phyloP scores from a whole-genome alignment of 2,329 filamentous ascomycete species.

The Colletotrichum chlorophyti region DNA sequence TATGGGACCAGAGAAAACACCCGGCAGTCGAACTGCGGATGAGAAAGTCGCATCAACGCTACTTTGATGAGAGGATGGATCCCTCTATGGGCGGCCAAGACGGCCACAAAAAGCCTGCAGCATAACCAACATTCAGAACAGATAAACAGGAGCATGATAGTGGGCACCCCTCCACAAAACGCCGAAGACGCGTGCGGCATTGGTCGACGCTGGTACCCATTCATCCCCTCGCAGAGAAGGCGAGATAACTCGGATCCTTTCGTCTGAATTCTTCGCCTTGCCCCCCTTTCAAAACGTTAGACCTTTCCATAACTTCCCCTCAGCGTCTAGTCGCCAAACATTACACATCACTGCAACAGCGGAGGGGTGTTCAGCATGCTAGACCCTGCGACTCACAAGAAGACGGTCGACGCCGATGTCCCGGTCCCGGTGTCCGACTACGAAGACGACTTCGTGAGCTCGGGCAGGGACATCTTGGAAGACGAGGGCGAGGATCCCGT shows the following conservation, averaged over 20 bases:
- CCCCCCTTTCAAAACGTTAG: not conserved
- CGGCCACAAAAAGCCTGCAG: not conserved
- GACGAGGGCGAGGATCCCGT: slow-evolving; percentile 66
- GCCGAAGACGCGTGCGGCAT: not conserved
- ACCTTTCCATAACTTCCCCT: not conserved
- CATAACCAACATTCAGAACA: slow-evolving; percentile 7
- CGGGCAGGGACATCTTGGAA: slow-evolving; percentile 58
- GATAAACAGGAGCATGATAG: not conserved
- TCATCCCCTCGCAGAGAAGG: not conserved
- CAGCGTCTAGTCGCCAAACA: not conserved
- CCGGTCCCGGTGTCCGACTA: slow-evolving; percentile 1
- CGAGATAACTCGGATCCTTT: not conserved
- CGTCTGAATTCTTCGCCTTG: not conserved
- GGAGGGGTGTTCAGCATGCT: not conserved
- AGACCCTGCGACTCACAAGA: slow-evolving; percentile 12
- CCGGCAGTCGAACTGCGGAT: too few species aligned
- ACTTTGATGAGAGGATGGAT: too few species aligned
- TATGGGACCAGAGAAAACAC: too few species aligned
- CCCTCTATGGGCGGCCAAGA: too few species aligned
- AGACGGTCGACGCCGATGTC: slow-evolving; percentile 5
- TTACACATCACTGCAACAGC: not conserved
- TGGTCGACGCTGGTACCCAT: not conserved
- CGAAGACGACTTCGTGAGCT: slow-evolving; percentile 14
- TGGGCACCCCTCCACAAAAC: not conserved
- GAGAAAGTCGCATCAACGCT: too few species aligned